Base-by-base conservation (phyloP, 2,329 filamentous ascomycete genomes). In the Botrytis pseudocinerea region DNA sequence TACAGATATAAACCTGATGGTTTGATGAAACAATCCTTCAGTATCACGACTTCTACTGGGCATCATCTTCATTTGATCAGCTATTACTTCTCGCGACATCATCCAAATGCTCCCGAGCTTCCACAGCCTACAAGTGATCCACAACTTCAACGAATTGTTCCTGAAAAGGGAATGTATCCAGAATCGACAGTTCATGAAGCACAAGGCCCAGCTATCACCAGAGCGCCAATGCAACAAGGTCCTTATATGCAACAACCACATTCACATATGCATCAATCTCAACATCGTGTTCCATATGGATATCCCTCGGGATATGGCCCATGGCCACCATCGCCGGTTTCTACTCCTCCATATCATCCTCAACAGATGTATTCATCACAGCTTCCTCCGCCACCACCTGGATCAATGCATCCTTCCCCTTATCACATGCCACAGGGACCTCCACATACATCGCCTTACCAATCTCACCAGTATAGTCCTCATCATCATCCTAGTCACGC, bases 21-120 rank as follows among this genome's bases (percentile, higher is more conserved):
- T 0, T 88, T 99, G 6, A 98, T 98, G 94, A 99, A 99, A 88
- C 96, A 99, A 83, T 98, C 96, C 0, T 99, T 98, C 87, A 98
- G 95, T 84, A 98, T 99, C 84, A 98, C 95, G 35, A 98, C 96
- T 1, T 94, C 93, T 1, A 91, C 87, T 54, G 89, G 94, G 76
- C 94, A 98, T 79, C 96, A 98, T 81, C 90, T 99, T 2, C 96
- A 99, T 84, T 88, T 99, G 69, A 99, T 99, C 84, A 98, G 95
- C 79, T 99, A 99, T 84, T 98, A 95, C 83, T 92, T 94, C 5
- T 51, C 48, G 48, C 89, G 95, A 72, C 93, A 93, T 42, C 90
- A 93, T 73, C 89, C 92, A 5, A 89, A 89, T 48, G 87, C 91
- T 42, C 88, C 90, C 73, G 92, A 92, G 69, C 87, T 98, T 44